Evolutionary conservation across 805 yeast species (phyloP), one percentile per base, ranked within the genome.

Genomic region (Pichia occidentalis): DNA sequence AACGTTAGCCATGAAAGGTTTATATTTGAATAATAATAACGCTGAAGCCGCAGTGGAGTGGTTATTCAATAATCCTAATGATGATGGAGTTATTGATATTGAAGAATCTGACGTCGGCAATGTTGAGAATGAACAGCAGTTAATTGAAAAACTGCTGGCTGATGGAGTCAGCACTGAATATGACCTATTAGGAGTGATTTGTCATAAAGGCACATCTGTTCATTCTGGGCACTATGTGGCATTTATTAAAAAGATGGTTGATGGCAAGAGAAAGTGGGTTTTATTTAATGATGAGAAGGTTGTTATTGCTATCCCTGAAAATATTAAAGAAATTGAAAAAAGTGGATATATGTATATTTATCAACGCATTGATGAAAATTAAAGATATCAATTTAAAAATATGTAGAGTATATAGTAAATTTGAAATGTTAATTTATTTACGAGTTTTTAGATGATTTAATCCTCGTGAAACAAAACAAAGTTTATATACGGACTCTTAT

Each of bases 211-310:
- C 7, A 68, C 77, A 2, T 81, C 95, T 10, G 81, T 85, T 1
- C 95, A 88, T 48, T 84, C 95, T 0, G 96, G 96, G 1, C 97
- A 87, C 57, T 87, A 87, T 57, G 96, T 88, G 28, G 84, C 80
- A 1, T 87, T 82, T 51, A 65, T 84, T 23, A 71, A 67, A 39
- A 72, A 74, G 42, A 40, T 59, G 2, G 50, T 65, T 6, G 62
- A 63, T 2, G 70, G 65, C 2, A 56, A 50, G 36, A 53, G 45
- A 10, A 62, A 66, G 37, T 86, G 95, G 95, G 80, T 81, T 2
- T 63, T 87, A 29, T 88, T 77, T 62, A 87, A 87, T 54, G 97
- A 87, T 54, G 97, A 87, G 50, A 86, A 85, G 58, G 94, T 87
- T 3, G 90, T 82, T 7, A 51, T 65, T 9, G 71, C 75, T 24